Conservation (phyloP, 352 stramenopile genomes). For the Phytopythium boreale region DNA sequence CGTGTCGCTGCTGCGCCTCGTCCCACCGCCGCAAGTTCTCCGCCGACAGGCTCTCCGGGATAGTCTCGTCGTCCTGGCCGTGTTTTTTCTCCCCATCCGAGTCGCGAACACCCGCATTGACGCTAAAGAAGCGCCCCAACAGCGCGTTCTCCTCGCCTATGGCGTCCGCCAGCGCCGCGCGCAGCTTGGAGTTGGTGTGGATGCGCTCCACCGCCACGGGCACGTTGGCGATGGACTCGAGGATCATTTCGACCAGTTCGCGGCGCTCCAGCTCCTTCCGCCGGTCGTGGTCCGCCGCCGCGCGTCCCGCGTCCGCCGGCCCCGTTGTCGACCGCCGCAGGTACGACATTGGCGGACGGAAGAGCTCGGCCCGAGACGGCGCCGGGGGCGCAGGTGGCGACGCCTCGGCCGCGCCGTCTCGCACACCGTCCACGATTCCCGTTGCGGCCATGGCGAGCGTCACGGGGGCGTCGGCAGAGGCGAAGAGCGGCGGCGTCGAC, state of each 20-base stretch:
- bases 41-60: slow-evolving; percentile 17
- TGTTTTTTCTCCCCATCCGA: background rate
- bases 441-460: background rate
- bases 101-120: background rate
- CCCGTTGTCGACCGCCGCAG: slow-evolving; percentile 15
- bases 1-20: slow-evolving; percentile 8
- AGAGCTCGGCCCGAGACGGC: slow-evolving; percentile 4
- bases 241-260: slow-evolving; percentile 70
- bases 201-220: slow-evolving; percentile 67
- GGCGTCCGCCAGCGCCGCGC: slow-evolving; percentile 50
- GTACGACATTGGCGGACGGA: slow-evolving; percentile 38
- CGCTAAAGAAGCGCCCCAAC: slow-evolving; percentile 46
- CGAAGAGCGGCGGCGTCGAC: slow-evolving; percentile 20
- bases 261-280: slow-evolving; percentile 61
- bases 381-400: background rate
- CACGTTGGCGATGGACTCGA: slow-evolving; percentile 73
- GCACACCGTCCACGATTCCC: background rate
- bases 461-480: slow-evolving; percentile 11
- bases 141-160: slow-evolving; percentile 51
- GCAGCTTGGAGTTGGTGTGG: slow-evolving; percentile 64
- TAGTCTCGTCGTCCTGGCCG: slow-evolving; percentile 9
- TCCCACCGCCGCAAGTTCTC: slow-evolving; percentile 20
- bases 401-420: slow-evolving; percentile 2
- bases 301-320: background rate
- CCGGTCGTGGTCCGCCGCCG: slow-evolving; percentile 27